Evolutionary conservation across 306 rosid genomes (phyloP).

Genomic region (Casuarina cunninghamiana): DNA sequence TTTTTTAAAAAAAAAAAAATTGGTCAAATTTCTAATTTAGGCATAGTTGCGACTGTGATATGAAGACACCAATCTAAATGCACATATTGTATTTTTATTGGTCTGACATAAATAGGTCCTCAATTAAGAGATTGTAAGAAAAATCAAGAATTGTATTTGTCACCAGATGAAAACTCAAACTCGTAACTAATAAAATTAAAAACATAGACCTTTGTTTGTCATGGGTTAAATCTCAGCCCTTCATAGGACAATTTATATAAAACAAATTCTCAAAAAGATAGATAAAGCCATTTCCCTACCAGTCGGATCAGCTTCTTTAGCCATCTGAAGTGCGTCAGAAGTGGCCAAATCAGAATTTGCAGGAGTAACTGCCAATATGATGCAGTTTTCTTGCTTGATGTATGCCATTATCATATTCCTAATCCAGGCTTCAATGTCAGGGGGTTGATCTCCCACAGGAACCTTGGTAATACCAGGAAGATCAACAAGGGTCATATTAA

Average conservation of each 20-base stretch:
- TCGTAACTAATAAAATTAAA: too few relatives aligned
- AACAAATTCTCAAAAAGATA: background rate
- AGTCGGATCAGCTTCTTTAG: conserved; percentile 97
- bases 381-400: conserved; percentile 78
- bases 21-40: too few relatives aligned
- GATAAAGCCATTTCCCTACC: conserved; percentile 38
- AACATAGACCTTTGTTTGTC: too few relatives aligned
- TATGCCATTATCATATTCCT: conserved; percentile 96
- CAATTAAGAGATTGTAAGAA: too few relatives aligned
- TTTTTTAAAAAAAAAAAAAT: too few relatives aligned
- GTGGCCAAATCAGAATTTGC: conserved; percentile 98
- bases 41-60: too few relatives aligned
- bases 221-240: too few relatives aligned
- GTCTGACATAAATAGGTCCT: too few relatives aligned
- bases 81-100: too few relatives aligned
- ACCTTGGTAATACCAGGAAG: conserved; percentile 97
- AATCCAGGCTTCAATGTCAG: conserved; percentile 92
- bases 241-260: background rate
- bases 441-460: conserved; percentile 98
- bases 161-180: too few relatives aligned
- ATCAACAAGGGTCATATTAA: conserved; percentile 96
- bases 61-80: too few relatives aligned
- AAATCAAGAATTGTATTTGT: too few relatives aligned
- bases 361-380: conserved; percentile 91
- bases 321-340: conserved; percentile 99